Conservation (phyloP, 345 rosid genomes). For the Lenwebbia sp. region DNA sequence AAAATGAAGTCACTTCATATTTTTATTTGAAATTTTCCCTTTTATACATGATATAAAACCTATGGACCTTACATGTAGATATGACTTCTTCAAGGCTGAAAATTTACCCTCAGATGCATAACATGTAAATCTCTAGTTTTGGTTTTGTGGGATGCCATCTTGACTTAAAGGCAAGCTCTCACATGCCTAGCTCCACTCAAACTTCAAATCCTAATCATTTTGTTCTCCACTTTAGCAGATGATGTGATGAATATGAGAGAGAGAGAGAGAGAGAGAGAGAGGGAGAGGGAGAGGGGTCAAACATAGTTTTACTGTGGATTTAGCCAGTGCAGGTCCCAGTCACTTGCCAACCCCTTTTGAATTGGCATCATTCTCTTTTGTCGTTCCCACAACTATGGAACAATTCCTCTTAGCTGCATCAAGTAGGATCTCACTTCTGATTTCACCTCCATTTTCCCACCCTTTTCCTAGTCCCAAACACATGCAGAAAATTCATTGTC, state of each 20-base stretch:
- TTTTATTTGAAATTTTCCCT: too few species aligned
- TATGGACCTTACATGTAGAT: neutral
- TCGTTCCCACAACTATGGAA: neutral
- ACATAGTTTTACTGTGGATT: neutral
- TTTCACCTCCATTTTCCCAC: neutral
- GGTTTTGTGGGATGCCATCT: neutral
- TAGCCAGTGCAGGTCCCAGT: neutral
- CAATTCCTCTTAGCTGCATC: neutral
- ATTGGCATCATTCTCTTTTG: neutral
- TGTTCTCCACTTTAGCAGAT: conserved; percentile 39
- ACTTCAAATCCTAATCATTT: conserved; percentile 43
- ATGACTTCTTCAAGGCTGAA: neutral
- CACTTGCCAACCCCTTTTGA: neutral
- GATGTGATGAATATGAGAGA: neutral
- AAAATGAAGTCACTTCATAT: too few species aligned
- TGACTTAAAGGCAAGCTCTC: conserved; percentile 21
- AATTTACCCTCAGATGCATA: neutral
- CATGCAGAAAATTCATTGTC: neutral
- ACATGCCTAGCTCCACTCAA: conserved; percentile 21
- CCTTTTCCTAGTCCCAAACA: neutral
- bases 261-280: neutral
- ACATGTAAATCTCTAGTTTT: neutral
- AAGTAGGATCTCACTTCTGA: neutral
- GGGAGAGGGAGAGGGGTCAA: conserved; percentile 17
- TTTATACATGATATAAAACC: neutral